phyloP scores from a whole-genome alignment of 2,329 filamentous ascomycete genomes.

The Samsoniella hepiali region DNA sequence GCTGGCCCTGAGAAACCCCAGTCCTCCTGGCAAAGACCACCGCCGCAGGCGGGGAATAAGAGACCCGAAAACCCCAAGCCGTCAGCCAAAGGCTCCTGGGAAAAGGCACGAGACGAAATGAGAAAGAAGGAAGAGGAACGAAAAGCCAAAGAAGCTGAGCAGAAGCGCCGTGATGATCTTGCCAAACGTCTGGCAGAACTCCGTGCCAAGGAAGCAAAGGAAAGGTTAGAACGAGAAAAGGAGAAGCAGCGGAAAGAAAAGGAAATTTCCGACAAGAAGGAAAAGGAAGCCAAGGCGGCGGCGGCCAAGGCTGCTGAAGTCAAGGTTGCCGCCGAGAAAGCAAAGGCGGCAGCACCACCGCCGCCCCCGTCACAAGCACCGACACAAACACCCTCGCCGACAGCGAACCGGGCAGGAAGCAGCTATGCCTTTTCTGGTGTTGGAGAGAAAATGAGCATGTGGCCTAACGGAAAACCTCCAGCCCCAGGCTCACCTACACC shows the following conservation, averaged over 20 bases:
- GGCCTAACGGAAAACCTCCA: constrained; percentile 60
- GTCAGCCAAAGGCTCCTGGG: constrained; percentile 54
- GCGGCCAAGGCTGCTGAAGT: constrained; percentile 29
- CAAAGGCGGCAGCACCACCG: constrained; percentile 24
- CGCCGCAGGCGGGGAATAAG: constrained; percentile 17
- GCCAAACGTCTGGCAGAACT: constrained; percentile 51
- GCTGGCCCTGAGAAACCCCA: constrained; percentile 10
- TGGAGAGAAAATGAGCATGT: constrained; percentile 67
- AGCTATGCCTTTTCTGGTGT: constrained; percentile 63
- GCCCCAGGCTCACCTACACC: constrained; percentile 30
- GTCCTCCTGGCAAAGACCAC: constrained; percentile 18
- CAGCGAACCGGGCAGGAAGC: constrained; percentile 40
- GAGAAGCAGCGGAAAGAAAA: constrained; percentile 39
- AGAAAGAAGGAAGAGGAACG: constrained; percentile 62
- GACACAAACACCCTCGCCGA: constrained; percentile 9
- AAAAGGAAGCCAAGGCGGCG: constrained; percentile 27
- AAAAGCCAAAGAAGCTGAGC: constrained; percentile 57
- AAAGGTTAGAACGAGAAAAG: constrained; percentile 42
- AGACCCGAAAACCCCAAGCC: constrained; percentile 32
- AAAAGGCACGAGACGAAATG: constrained; percentile 67
- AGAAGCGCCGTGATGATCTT: constrained; percentile 56
- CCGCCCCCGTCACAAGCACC: constrained; percentile 15
- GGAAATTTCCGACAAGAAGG: constrained; percentile 36
- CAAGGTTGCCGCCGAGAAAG: constrained; percentile 26
- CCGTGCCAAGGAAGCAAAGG: constrained; percentile 53